Percentiles rank a stretch among this genome's conserved stretches.
Evolutionary conservation across 2,329 filamentous ascomycete species (phyloP).

Genomic region (Coniochaeta hoffmannii): DNA sequence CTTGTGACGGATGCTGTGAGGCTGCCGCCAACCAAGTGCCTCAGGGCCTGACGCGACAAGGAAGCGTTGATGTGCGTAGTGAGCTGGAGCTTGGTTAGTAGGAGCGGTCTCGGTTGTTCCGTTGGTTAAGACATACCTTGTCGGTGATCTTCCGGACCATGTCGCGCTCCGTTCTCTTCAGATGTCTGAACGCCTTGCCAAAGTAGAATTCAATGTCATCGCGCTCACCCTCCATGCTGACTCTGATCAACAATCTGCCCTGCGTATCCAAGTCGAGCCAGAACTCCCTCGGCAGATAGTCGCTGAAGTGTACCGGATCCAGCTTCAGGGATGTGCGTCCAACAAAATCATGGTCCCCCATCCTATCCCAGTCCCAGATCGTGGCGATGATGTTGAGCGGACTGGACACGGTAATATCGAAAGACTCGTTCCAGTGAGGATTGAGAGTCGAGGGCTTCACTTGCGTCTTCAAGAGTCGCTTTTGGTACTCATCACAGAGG

Average conservation of each 20-base stretch:
- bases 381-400: constrained; percentile 93
- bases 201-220: constrained; percentile 99
- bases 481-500: constrained; percentile 94
- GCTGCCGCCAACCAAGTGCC: constrained; percentile 62
- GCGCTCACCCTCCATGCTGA: constrained; percentile 97
- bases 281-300: constrained; percentile 92
- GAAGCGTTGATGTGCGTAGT: constrained; percentile 88
- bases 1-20: constrained; percentile 67
- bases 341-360: constrained; percentile 96
- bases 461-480: constrained; percentile 88
- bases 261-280: constrained; percentile 98
- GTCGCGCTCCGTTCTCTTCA: constrained; percentile 93
- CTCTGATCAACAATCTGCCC: constrained; percentile 76
- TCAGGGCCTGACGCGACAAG: constrained; percentile 75
- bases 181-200: constrained; percentile 88
- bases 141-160: constrained; percentile 98
- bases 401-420: constrained; percentile 89
- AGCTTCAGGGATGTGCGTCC: constrained; percentile 94
- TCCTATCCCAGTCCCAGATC: constrained; percentile 96
- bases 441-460: constrained; percentile 87
- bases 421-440: constrained; percentile 93
- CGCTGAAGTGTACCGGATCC: constrained; percentile 95
- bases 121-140: constrained; percentile 56
- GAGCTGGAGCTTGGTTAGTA: constrained; percentile 45
- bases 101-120: too few relatives aligned